phyloP scores from a whole-genome alignment of 441 rosid genomes.

The Adansonia grandidieri region DNA sequence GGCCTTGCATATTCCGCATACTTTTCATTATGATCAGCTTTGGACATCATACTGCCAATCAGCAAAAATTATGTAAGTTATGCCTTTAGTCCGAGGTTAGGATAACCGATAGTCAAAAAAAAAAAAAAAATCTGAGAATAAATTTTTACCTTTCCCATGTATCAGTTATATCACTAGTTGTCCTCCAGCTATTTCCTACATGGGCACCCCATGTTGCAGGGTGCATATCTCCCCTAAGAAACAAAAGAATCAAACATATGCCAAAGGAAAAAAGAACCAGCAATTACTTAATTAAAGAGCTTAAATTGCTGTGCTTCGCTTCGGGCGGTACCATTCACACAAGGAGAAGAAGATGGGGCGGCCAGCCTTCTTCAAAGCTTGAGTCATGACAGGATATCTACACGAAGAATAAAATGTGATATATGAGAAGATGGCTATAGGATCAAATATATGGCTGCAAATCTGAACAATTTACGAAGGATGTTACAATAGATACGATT shows the following conservation, averaged over 20 bases:
- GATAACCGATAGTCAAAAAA: no score
- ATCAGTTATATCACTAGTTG: conserved; percentile 68
- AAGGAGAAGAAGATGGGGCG: conserved; percentile 71
- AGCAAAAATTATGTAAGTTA: neutral
- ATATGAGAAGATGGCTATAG: neutral
- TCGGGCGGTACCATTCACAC: conserved; percentile 65
- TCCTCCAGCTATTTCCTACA: conserved; percentile 82
- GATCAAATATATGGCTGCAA: neutral
- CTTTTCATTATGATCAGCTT: conserved; percentile 70
- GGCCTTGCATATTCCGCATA: conserved; percentile 73
- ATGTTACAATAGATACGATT: neutral
- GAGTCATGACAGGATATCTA: conserved; percentile 76
- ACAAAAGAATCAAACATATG: neutral
- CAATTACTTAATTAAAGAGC: neutral
- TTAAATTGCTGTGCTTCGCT: neutral
- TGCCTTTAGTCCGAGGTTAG: neutral
- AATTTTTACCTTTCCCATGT: conserved; percentile 58
- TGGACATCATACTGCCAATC: conserved; percentile 56
- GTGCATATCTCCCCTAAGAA: conserved; percentile 73
- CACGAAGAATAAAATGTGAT: conserved; percentile 21
- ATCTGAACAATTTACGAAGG: neutral
- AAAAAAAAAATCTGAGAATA: neutral
- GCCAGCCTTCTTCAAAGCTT: conserved; percentile 66
- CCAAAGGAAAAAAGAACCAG: neutral
- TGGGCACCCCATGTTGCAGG: conserved; percentile 73